Percentiles rank a stretch among this genome's conserved stretches.
These are phyloP conservation scores for Coemansia sp. DNA, from an alignment of 192 early-diverging fungal species.

Conservation along the genomic window DNA sequence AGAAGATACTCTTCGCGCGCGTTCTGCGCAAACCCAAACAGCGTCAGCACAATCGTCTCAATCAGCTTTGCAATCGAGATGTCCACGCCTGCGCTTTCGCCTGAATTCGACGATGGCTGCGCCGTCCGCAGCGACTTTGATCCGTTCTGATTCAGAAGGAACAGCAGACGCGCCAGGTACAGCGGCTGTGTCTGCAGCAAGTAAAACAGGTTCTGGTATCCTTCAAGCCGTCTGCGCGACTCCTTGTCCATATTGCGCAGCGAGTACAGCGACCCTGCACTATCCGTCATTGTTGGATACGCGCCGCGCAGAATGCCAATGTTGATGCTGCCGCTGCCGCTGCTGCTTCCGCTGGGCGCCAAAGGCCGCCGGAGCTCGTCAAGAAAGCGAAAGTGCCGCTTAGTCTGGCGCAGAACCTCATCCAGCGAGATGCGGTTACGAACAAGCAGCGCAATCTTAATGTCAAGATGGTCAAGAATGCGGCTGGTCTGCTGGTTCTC, in stretches of 20 bases:
- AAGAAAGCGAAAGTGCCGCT: slow-evolving; percentile 54
- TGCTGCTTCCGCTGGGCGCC: slow-evolving; percentile 9
- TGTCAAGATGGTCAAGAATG: slow-evolving; percentile 85
- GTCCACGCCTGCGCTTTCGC: slow-evolving; percentile 20
- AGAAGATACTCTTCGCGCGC: slow-evolving; percentile 94
- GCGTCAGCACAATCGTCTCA: slow-evolving; percentile 85
- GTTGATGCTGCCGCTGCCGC: not conserved
- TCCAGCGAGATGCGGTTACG: slow-evolving; percentile 95
- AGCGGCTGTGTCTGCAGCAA: slow-evolving; percentile 94
- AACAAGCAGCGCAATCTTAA: slow-evolving; percentile 95
- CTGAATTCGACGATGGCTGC: not conserved
- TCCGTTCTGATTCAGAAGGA: slow-evolving; percentile 84
- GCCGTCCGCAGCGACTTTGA: slow-evolving; percentile 52
- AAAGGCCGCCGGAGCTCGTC: slow-evolving; percentile 55
- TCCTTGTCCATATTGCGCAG: slow-evolving; percentile 86
- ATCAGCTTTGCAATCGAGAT: slow-evolving; percentile 70
- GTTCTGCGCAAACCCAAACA: slow-evolving; percentile 98
- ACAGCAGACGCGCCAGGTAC: slow-evolving; percentile 89
- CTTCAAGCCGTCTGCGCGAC: slow-evolving; percentile 69
- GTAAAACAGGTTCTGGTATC: slow-evolving; percentile 96
- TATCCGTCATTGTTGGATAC: slow-evolving; percentile 20
- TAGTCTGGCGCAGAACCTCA: slow-evolving; percentile 74
- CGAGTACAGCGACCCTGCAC: slow-evolving; percentile 56
- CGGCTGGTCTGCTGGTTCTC: slow-evolving; percentile 82
- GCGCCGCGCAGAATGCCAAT: slow-evolving; percentile 27